Evolutionary conservation across 805 yeast genomes (phyloP), one percentile per base, ranked within the genome.

Genomic region (Suhomyces tanzawaensis): DNA sequence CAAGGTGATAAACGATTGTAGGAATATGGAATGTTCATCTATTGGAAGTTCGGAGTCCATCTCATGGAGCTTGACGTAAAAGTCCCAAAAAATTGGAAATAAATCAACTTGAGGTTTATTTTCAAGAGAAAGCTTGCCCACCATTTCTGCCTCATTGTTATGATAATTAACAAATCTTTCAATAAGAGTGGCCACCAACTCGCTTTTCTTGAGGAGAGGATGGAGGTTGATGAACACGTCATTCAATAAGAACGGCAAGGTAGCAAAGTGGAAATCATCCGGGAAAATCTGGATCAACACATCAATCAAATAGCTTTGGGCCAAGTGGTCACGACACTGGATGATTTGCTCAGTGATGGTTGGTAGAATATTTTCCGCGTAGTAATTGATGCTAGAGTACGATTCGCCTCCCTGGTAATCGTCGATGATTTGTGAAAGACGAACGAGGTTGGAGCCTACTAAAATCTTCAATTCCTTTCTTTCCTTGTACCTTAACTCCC

Each of bases 281-380:
- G 98, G 97, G 66, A 93, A 93, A 1, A 90, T 95, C 57, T 91
- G 97, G 39, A 90, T 83, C 37, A 93, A 72, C 9, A 93, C 96
- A 55, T 93, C 99, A 34, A 90, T 70, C 40, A 93, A 64, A 56
- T 93, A 93, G 54, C 84, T 90, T 63, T 93, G 99, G 3, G 98
- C 97, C 42, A 93, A 72, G 19, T 80, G 81, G 57, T 93, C 99
- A 42, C 85, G 76, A 57, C 98, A 93, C 57, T 90, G 96, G 9
- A 90, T 79, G 25, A 91, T 82, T 60, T 93, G 99, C 51, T 90
- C 96, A 24, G 91, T 71, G 11, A 91, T 71, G 0, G 79, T 74
- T 1, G 97, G 97, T 42, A 93, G 70, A 15, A 91, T 79, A 19
- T 74, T 68, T 12, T 63, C 63, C 26, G 72, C 64, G 64, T 69